Base-by-base conservation (phyloP, 2,329 filamentous ascomycete species). In the Chalaropsis ovoidea region DNA sequence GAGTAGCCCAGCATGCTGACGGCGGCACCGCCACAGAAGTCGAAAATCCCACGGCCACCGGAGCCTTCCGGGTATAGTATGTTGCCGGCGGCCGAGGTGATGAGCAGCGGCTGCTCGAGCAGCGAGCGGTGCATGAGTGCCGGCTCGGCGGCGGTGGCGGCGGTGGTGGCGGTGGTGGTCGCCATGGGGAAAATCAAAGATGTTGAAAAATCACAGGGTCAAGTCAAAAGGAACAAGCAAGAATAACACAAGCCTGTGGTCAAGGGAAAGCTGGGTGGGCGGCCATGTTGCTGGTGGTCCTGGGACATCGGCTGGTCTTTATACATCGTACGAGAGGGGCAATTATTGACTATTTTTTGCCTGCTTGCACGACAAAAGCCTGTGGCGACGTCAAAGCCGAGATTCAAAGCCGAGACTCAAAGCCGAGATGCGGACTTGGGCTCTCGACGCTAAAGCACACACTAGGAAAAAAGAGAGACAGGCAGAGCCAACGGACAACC, bases 21-120 rank as follows among this genome's bases (percentile, higher is more conserved):
- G 7, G 84, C 84, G 15, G 86, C 84, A 60, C 86, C 86, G 49
- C 83, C 80, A n/a, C 83, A 85, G 4, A 83, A 83, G 72, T 89
- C 86, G n/a, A 88, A 78, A 49, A 89, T 79, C 17, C 39, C 31
- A 8, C 17, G 52, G 27, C 27, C 24, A 13, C 27, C 27, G 15
- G 54, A 24, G 42, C 24, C 22, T 7, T 22, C 15, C 10, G 63
- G 63, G 19, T 45, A 60, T 19, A 65, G 41, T 17, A 22, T 35
- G 49, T 19, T 41, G 35, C 24, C 24, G 17, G 22, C 15, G 8
- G 47, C 39, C 31, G 58, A 47, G 15, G 24, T 42, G 10, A 65
- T 62, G 24, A 49, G 24, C 19, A 65, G 63, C 8, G 56, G 63
- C n/a, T 54, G 24, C 13, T 43, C 43, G 24, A 27, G 41, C 5